Base-by-base conservation (phyloP, 108 stramenopile genomes). In the Nannochloropsis granulata region DNA sequence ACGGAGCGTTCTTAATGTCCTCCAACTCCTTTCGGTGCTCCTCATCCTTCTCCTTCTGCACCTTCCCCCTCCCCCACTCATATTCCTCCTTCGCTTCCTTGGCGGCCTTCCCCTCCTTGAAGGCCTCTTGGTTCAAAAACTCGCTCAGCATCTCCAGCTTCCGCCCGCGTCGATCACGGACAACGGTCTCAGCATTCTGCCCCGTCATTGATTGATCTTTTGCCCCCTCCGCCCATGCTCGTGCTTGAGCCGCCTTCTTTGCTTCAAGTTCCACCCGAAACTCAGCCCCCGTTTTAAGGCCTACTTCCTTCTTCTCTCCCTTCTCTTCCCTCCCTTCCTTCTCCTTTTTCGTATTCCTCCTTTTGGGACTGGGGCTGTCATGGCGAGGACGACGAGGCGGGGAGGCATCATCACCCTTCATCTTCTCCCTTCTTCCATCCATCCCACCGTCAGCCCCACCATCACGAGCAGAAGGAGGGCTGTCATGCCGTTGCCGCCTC, bases 171-270 rank as follows among this genome's bases (percentile, higher is more conserved):
- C 83, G 79, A 82, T 92, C 92, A 79, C 97, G 93, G 90, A 96
- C 96, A 2, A 96, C 94, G 91, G 87, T 95, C 92, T 78, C 94
- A 86, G 90, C 90, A 85, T 34, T 92, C 93, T 83, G 90, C 45
- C 87, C 92, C 83, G 83, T 89, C 91, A 43, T 90, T 23, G 19
- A 19, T 13, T 16, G 19, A 23, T 43, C 42, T 81, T 34, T 43
- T 8, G 34, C 43, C 2, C 34, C 43, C 81, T 43, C 42, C 43
- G 42, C 34, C 34, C 34, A 34, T 19, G 42, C 34, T 16, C 23
- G 43, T 21, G 81, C 81, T 23, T 81, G 19, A 11, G 43, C 81
- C 16, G 19, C 83, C 24, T 26, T 84, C 21, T 34, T 5, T 42
- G 79, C 43, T 21, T 87, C 86, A 23, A 46, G 83, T 21, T 79